Evolutionary conservation across 495 filamentous ascomycete species (phyloP).

Genomic region (Aspergillus heteromorphus): DNA sequence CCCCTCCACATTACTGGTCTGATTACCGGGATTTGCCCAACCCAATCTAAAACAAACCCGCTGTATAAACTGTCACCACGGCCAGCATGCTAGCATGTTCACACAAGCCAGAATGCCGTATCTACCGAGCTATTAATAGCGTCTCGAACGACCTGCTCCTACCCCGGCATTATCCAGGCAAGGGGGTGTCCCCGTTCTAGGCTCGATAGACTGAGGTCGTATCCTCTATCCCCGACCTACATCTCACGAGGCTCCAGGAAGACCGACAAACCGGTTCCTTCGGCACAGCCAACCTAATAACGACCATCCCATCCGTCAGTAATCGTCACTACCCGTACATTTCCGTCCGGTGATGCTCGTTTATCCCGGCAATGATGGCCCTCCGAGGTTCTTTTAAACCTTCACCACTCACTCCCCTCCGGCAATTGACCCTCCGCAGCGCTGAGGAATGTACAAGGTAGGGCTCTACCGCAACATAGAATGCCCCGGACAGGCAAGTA

Average conservation of each 20-base stretch:
- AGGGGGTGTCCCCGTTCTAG: slow-evolving; percentile 4
- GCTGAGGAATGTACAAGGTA: slow-evolving; percentile 16
- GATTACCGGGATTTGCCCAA: neutral
- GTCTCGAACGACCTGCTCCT: neutral
- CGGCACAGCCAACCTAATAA: neutral
- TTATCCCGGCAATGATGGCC: neutral
- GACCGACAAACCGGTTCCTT: too few species aligned
- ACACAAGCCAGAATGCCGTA: neutral
- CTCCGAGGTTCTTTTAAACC: neutral
- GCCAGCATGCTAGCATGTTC: neutral
- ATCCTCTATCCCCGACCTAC: neutral
- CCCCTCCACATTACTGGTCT: neutral
- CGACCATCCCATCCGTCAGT: neutral
- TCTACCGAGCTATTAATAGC: neutral
- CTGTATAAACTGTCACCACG: too few species aligned
- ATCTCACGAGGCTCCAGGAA: neutral
- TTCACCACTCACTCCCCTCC: neutral
- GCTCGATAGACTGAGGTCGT: neutral
- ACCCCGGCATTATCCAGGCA: slow-evolving; percentile 7
- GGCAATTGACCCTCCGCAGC: neutral
- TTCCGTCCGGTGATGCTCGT: neutral
- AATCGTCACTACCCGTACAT: neutral
- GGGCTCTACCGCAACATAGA: slow-evolving; percentile 13
- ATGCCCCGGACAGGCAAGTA: slow-evolving; percentile 12
- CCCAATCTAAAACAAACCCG: too few species aligned